These are phyloP conservation scores for Tuber microsphaerosporum DNA, from an alignment of 495 filamentous ascomycete species.

Conservation along the genomic window DNA sequence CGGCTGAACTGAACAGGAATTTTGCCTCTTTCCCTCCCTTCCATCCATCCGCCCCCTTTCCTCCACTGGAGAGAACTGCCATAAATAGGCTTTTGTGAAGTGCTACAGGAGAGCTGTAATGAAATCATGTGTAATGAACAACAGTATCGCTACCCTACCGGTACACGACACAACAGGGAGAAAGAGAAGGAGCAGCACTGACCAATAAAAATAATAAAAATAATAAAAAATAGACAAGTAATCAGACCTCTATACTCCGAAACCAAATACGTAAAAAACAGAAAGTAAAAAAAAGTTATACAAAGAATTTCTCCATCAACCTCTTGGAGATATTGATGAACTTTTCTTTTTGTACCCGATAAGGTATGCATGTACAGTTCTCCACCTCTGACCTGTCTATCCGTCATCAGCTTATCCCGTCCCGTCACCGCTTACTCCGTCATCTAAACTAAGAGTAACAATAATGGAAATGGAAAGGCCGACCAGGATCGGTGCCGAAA, in stretches of 20 bases:
- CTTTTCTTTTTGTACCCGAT: background rate
- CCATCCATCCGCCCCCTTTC: background rate
- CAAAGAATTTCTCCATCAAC: constrained; percentile 19
- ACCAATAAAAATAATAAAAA: background rate
- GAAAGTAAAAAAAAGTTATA: constrained; percentile 17
- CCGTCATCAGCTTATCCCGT: constrained; percentile 6
- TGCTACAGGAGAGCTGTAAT: background rate
- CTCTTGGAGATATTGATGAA: background rate
- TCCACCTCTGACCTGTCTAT: background rate
- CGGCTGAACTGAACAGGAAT: background rate
- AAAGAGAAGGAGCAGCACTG: background rate
- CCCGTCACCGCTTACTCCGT: constrained; percentile 6
- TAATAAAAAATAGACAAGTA: background rate
- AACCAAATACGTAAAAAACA: background rate
- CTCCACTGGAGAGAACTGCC: background rate
- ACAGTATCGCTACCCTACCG: background rate
- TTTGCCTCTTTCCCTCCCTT: background rate
- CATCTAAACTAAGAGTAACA: constrained; percentile 21
- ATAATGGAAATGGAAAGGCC: background rate
- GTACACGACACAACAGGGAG: background rate
- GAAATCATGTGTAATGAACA: background rate
- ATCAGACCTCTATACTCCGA: background rate
- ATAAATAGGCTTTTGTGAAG: background rate
- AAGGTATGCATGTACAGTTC: constrained; percentile 13
- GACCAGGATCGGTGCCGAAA: background rate